Conservation (phyloP, 2,329 filamentous ascomycete species). For the Massarina eburnea region DNA sequence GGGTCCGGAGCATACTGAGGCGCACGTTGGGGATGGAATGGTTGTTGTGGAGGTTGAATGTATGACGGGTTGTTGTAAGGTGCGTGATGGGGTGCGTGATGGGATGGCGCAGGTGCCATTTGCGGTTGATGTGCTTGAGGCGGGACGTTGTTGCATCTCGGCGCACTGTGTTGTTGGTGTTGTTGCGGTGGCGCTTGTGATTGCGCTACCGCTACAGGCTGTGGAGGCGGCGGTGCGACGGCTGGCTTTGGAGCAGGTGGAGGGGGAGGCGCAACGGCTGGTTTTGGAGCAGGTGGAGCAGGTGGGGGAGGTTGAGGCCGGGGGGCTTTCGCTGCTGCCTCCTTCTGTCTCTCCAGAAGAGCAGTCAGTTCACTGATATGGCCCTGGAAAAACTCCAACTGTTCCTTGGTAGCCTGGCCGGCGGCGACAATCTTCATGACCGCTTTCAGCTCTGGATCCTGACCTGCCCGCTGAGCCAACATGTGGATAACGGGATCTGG, state of each 20-base stretch:
- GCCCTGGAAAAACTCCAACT: conserved; percentile 74
- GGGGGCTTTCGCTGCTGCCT: conserved; percentile 25
- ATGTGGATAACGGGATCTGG: conserved; percentile 81
- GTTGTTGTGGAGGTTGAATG: conserved; percentile 15
- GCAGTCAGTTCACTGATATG: conserved; percentile 78
- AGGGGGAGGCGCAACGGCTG: not conserved
- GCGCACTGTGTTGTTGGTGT: not conserved
- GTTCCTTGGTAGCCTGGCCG: conserved; percentile 69
- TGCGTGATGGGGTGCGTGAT: conserved; percentile 15
- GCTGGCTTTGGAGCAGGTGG: not conserved
- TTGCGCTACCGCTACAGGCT: conserved; percentile 4
- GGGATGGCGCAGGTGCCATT: conserved; percentile 16
- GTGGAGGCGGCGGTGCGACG: conserved; percentile 7
- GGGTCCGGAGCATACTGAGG: conserved; percentile 31
- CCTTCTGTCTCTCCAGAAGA: conserved; percentile 48
- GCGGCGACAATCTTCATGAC: conserved; percentile 83
- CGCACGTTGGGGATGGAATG: conserved; percentile 22
- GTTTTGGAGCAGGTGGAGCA: not conserved
- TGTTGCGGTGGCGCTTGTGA: conserved; percentile 4
- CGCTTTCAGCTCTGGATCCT: conserved; percentile 70
- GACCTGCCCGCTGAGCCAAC: conserved; percentile 73
- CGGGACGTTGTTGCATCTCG: conserved; percentile 19
- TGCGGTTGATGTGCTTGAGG: conserved; percentile 21
- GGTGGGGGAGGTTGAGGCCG: conserved; percentile 3
- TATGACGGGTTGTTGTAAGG: conserved; percentile 21